phyloP scores from a whole-genome alignment of 2,329 filamentous ascomycete species.

The Aspergillus sp. region DNA sequence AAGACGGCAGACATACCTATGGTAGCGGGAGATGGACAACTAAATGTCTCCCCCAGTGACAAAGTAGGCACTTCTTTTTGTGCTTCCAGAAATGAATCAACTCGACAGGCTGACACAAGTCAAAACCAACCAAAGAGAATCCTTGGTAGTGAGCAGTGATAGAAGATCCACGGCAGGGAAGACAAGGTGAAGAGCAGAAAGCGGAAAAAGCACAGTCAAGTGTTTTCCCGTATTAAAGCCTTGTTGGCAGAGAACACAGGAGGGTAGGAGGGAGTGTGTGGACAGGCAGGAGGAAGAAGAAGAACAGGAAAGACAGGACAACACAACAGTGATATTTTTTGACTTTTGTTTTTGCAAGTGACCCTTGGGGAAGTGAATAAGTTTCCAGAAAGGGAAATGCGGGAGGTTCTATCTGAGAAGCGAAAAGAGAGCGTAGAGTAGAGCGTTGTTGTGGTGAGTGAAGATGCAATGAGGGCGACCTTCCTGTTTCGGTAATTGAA shows the following conservation, averaged over 20 bases:
- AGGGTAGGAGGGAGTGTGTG: too few relatives aligned
- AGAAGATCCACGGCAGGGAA: slow-evolving; percentile 4
- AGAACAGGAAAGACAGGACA: too few relatives aligned
- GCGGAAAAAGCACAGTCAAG: slow-evolving; percentile 32
- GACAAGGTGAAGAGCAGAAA: slow-evolving; percentile 7
- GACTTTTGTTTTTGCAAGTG: too few relatives aligned
- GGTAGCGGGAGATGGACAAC: slow-evolving; percentile 87
- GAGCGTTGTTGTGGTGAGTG: not conserved
- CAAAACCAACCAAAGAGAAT: not conserved
- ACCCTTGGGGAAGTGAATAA: slow-evolving; percentile 3
- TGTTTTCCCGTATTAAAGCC: slow-evolving; percentile 21
- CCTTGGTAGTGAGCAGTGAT: not conserved
- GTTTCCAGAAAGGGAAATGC: slow-evolving; percentile 3
- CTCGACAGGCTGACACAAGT: slow-evolving; percentile 4
- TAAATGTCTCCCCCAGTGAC: slow-evolving; percentile 79
- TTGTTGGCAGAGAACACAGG: slow-evolving; percentile 4
- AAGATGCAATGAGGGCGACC: slow-evolving; percentile 16
- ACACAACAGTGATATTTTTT: too few relatives aligned
- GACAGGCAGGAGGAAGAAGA: too few relatives aligned
- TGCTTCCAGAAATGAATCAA: slow-evolving; percentile 2
- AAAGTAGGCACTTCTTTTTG: slow-evolving; percentile 1
- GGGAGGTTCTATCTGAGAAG: slow-evolving; percentile 20
- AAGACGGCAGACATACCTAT: slow-evolving; percentile 35
- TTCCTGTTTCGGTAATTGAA: slow-evolving; percentile 17
- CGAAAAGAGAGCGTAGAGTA: slow-evolving; percentile 12